These are phyloP conservation scores for Poteriospumella lacustris DNA, from an alignment of 108 stramenopile species.

Conservation along the genomic window DNA sequence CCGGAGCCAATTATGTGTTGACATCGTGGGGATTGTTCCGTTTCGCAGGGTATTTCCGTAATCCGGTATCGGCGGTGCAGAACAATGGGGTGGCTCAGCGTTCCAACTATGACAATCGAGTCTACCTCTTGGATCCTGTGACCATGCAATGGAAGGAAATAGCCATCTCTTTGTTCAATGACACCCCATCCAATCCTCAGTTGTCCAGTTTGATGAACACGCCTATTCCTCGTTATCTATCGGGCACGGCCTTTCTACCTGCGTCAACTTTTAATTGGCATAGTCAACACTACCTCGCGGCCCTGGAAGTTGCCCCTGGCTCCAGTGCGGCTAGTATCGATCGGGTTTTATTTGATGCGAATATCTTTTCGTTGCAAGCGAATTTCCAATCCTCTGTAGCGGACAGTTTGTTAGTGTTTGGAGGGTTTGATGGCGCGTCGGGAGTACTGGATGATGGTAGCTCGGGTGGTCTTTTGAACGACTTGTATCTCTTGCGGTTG, in stretches of 20 bases:
- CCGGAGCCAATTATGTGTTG: neutral
- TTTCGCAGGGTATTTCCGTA: neutral
- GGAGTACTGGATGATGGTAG: neutral
- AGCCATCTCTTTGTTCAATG: neutral
- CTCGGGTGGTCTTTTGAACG: neutral
- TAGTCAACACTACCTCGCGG: neutral
- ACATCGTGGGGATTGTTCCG: conserved; percentile 13
- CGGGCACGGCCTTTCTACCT: neutral
- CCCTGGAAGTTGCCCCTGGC: no score
- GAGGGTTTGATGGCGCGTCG: neutral
- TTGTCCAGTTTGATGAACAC: neutral
- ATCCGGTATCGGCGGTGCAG: neutral
- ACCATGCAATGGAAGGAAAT: neutral
- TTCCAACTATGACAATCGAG: neutral
- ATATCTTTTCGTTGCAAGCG: neutral
- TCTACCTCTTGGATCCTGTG: neutral
- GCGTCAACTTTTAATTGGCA: neutral
- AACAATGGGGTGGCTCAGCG: no score
- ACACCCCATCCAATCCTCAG: neutral
- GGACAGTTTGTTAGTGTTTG: neutral
- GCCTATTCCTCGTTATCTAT: neutral
- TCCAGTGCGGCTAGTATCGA: no score
- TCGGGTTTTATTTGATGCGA: neutral
- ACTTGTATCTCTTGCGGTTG: neutral
- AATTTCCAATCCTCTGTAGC: neutral